Evolutionary conservation across 108 stramenopile species (phyloP).

Genomic region (Nitzschia sp.): DNA sequence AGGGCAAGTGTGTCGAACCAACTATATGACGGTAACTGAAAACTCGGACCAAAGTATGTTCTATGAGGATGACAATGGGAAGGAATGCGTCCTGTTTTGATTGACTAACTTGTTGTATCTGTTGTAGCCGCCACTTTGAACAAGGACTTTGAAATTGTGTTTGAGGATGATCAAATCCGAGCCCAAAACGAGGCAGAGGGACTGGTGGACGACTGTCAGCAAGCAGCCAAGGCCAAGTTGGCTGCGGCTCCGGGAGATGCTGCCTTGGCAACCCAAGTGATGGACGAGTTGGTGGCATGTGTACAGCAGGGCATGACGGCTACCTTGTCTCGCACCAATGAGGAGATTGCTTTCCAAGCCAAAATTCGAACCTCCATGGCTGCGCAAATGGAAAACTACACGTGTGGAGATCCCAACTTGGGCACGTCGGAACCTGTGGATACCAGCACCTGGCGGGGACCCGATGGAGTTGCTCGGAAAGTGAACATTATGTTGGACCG

Average conservation of each 20-base stretch:
- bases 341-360: constrained; percentile 69
- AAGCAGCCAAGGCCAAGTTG: constrained; percentile 23
- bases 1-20: constrained; percentile 48
- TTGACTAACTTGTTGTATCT: neutral
- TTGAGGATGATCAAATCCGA: constrained; percentile 58
- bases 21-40: constrained; percentile 55
- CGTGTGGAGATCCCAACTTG: constrained; percentile 65
- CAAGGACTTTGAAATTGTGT: constrained; percentile 28
- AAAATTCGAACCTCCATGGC: constrained; percentile 58
- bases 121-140: constrained; percentile 14
- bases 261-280: constrained; percentile 3
- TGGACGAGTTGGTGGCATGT: constrained; percentile 38
- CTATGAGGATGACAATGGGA: neutral
- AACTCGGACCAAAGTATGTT: constrained; percentile 61
- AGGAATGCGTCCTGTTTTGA: neutral
- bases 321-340: constrained; percentile 43
- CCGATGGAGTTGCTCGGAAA: constrained; percentile 22
- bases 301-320: constrained; percentile 29
- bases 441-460: constrained; percentile 28
- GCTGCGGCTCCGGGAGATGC: constrained; percentile 9
- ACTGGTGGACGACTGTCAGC: constrained; percentile 50
- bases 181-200: constrained; percentile 48
- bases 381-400: constrained; percentile 72
- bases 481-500: constrained; percentile 66
- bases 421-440: constrained; percentile 54